phyloP scores from a whole-genome alignment of 2,329 filamentous ascomycete genomes.

The Claviceps fusiformis region DNA sequence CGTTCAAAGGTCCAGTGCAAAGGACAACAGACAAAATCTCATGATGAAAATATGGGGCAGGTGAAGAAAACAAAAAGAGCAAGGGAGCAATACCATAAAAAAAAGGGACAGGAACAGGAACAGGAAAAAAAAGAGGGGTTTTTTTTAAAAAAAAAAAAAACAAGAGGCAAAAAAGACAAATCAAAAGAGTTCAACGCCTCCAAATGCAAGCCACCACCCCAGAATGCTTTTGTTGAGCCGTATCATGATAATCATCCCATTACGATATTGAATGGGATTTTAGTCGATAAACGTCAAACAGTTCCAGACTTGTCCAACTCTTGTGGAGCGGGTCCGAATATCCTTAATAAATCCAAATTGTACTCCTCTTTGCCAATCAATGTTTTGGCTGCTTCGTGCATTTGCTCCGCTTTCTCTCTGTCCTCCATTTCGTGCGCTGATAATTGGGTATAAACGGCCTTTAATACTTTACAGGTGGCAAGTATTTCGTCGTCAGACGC shows the following conservation, averaged over 20 bases:
- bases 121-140: constrained; percentile 6
- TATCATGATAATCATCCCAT: constrained; percentile 1
- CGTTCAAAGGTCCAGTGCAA: not conserved
- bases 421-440: not conserved
- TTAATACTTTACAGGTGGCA: not conserved
- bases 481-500: not conserved
- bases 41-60: not conserved
- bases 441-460: not conserved
- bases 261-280: not conserved
- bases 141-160: not conserved
- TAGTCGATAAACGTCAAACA: constrained; percentile 1
- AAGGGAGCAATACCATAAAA: constrained; percentile 12
- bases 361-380: constrained; percentile 1
- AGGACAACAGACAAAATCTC: constrained; percentile 1
- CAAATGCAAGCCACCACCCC: constrained; percentile 23
- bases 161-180: constrained; percentile 10
- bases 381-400: not conserved
- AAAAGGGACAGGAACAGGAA: constrained; percentile 6
- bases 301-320: constrained; percentile 4
- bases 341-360: constrained; percentile 4
- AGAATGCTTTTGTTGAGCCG: constrained; percentile 12
- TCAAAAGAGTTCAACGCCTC: constrained; percentile 21
- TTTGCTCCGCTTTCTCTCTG: not conserved
- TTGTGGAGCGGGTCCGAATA: constrained; percentile 4
- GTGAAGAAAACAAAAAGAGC: constrained; percentile 2